Percentiles rank a stretch among this genome's conserved stretches.
Evolutionary conservation across 2,329 filamentous ascomycete species (phyloP).

Genomic region (Alternaria longipes): DNA sequence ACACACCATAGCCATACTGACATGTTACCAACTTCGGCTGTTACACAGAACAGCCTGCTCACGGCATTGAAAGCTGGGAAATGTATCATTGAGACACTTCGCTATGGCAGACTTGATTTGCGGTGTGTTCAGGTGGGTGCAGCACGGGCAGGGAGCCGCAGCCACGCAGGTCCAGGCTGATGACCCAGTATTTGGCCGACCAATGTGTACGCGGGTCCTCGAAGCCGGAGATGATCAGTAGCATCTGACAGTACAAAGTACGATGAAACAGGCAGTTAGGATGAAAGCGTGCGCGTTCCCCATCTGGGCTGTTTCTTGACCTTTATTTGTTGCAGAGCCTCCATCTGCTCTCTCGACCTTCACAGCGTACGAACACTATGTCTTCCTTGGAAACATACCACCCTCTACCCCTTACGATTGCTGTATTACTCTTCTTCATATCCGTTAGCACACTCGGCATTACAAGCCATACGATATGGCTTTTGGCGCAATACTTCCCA

Average conservation of each 20-base stretch:
- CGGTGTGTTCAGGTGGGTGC: neutral
- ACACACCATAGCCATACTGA: neutral
- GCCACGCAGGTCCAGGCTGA: neutral
- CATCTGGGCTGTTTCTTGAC: neutral
- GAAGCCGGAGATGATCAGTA: neutral
- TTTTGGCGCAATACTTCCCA: neutral
- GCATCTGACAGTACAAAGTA: neutral
- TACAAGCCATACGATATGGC: conserved; percentile 4
- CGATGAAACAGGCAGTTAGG: neutral
- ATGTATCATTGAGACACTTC: neutral
- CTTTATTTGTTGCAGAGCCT: neutral
- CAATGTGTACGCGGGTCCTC: neutral
- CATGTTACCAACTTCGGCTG: neutral
- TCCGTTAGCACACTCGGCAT: neutral
- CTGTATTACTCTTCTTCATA: neutral
- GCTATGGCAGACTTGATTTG: neutral
- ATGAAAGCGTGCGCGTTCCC: no score
- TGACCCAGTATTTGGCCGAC: neutral
- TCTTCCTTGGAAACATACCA: neutral
- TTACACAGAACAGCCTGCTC: neutral
- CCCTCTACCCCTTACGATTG: neutral
- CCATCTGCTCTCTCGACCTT: neutral
- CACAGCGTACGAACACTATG: neutral
- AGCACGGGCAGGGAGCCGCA: neutral
- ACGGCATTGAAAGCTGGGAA: neutral